A percentile compares a stretch with the other conserved stretches of the same genome.
These are phyloP conservation scores for Galium porrigens DNA, from an alignment of 305 asterid genomes.

Conservation along the genomic window DNA sequence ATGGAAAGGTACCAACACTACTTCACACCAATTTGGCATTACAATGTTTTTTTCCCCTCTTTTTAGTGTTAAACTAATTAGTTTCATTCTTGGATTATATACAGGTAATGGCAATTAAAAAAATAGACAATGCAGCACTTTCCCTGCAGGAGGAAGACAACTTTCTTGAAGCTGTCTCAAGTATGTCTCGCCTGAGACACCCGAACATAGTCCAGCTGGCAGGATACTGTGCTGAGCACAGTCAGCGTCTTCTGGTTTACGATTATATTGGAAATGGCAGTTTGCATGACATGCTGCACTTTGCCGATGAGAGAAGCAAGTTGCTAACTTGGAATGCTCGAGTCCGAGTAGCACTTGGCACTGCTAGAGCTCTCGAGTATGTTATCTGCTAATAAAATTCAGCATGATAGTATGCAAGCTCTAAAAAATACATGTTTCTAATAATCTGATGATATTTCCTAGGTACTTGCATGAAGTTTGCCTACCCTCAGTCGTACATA, in stretches of 20 bases:
- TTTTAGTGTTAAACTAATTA: constrained; percentile 1
- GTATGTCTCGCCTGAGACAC: constrained; percentile 81
- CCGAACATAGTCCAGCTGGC: constrained; percentile 69
- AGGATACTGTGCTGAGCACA: constrained; percentile 86
- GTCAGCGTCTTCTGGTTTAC: constrained; percentile 78
- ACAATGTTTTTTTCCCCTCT: neutral
- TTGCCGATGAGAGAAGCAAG: constrained; percentile 66
- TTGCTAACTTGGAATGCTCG: constrained; percentile 92
- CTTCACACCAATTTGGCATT: neutral
- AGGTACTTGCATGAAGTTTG: constrained; percentile 99
- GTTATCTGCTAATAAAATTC: constrained; percentile 16
- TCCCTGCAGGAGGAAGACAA: constrained; percentile 83
- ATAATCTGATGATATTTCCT: constrained; percentile 12
- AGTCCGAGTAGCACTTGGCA: constrained; percentile 86
- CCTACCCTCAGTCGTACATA: constrained; percentile 82
- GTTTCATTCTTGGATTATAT: constrained; percentile 11
- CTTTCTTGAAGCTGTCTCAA: constrained; percentile 75
- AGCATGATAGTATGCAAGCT: neutral
- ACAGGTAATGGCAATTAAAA: constrained; percentile 72
- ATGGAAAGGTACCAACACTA: constrained; percentile 55
- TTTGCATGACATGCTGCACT: constrained; percentile 87
- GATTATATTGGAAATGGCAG: constrained; percentile 65
- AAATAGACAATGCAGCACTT: constrained; percentile 67
- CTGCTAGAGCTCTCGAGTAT: constrained; percentile 96
- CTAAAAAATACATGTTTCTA: neutral